A percentile compares a stretch with the other conserved stretches of the same genome.
Conservation (phyloP, 805 yeast species). For the Candida methanosorbosa region DNA sequence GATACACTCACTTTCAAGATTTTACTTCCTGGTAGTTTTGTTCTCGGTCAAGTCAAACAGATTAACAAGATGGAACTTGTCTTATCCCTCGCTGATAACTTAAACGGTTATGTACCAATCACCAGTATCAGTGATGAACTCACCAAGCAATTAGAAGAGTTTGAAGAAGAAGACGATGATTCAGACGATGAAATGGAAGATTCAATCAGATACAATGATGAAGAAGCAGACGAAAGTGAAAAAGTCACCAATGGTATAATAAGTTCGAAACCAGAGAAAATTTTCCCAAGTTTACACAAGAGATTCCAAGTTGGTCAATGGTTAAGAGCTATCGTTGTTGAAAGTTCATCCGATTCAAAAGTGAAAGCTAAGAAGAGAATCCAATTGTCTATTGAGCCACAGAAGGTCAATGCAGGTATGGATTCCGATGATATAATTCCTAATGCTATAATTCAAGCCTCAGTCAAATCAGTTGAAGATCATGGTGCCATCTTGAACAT, state of each 20-base stretch:
- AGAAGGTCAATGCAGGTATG: constrained; percentile 52
- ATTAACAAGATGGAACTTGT: constrained; percentile 57
- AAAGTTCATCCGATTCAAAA: constrained; percentile 28
- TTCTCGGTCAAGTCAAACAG: constrained; percentile 67
- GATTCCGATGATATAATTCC: constrained; percentile 54
- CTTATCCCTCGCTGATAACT: constrained; percentile 69
- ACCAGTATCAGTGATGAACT: constrained; percentile 62
- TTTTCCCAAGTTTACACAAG: constrained; percentile 46
- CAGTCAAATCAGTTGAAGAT: constrained; percentile 78
- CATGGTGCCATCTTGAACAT: constrained; percentile 77
- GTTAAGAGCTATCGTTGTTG: constrained; percentile 73
- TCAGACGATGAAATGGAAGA: constrained; percentile 32
- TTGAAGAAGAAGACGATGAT: constrained; percentile 40
- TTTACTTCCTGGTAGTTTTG: constrained; percentile 60
- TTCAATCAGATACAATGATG: constrained; percentile 24
- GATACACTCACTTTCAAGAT: constrained; percentile 57
- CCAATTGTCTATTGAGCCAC: constrained; percentile 67
- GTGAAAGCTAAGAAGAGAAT: constrained; percentile 48
- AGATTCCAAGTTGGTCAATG: constrained; percentile 72
- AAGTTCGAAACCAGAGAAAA: constrained; percentile 19
- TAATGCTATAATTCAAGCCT: constrained; percentile 65
- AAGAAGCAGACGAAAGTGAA: constrained; percentile 24
- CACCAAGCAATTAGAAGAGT: constrained; percentile 45
- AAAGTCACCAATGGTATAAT: constrained; percentile 15
- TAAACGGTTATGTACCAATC: constrained; percentile 71